phyloP scores from a whole-genome alignment of 805 yeast species.

The Cyberlindnera samutprakarnensis region DNA sequence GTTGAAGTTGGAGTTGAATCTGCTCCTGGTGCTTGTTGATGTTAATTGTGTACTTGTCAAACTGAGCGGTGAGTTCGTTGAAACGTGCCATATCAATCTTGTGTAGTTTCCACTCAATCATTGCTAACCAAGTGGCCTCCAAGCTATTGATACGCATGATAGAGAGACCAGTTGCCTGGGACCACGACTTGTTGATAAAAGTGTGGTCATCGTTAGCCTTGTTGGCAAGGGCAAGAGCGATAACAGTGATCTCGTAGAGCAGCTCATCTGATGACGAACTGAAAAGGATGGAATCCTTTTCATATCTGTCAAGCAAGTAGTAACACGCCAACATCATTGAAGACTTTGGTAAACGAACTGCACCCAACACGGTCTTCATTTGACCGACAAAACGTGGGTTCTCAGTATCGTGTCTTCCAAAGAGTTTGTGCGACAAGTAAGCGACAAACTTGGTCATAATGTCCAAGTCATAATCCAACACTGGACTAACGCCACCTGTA shows the following conservation, averaged over 20 bases:
- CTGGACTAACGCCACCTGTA: slow-evolving; percentile 69
- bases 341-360: slow-evolving; percentile 81
- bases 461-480: slow-evolving; percentile 71
- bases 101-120: slow-evolving; percentile 53
- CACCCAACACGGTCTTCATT: slow-evolving; percentile 62
- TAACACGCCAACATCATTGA: slow-evolving; percentile 76
- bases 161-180: slow-evolving; percentile 84
- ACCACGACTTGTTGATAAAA: slow-evolving; percentile 92
- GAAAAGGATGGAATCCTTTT: slow-evolving; percentile 28
- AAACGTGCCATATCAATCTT: slow-evolving; percentile 24
- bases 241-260: slow-evolving; percentile 50
- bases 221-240: slow-evolving; percentile 77
- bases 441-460: slow-evolving; percentile 76
- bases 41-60: slow-evolving; percentile 17
- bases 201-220: slow-evolving; percentile 96
- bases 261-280: slow-evolving; percentile 24
- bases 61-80: slow-evolving; percentile 17
- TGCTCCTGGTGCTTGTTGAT: slow-evolving; percentile 17
- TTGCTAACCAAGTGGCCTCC: slow-evolving; percentile 65
- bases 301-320: slow-evolving; percentile 60
- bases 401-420: slow-evolving; percentile 40
- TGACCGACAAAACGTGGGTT: slow-evolving; percentile 44
- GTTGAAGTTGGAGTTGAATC: slow-evolving; percentile 7
- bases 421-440: slow-evolving; percentile 63
- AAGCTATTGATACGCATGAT: slow-evolving; percentile 50